Evolutionary conservation across 352 stramenopile species (phyloP).

Genomic region (Phytophthora pisi): DNA sequence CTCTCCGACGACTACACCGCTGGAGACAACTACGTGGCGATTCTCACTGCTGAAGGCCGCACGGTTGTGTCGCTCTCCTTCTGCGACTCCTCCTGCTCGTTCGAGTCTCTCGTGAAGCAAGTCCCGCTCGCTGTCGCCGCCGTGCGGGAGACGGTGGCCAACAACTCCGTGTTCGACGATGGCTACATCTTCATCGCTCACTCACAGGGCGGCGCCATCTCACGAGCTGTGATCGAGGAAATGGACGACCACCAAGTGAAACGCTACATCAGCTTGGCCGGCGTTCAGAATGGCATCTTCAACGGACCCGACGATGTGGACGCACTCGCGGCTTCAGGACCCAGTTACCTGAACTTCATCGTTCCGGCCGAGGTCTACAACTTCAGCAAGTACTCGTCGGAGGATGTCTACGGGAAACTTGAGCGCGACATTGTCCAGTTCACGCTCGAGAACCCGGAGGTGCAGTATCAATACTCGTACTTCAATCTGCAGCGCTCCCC

Average conservation of each 20-base stretch:
- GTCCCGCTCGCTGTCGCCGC: conserved; percentile 36
- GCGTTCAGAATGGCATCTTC: conserved; percentile 47
- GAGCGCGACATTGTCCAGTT: conserved; percentile 35
- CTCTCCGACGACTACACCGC: not conserved
- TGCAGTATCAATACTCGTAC: conserved; percentile 26
- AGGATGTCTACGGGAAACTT: conserved; percentile 23
- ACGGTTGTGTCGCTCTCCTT: conserved; percentile 33
- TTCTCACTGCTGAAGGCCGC: conserved; percentile 10
- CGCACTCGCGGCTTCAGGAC: not conserved
- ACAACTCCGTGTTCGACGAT: conserved; percentile 24
- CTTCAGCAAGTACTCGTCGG: conserved; percentile 15
- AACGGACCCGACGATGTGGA: conserved; percentile 37
- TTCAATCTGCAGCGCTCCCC: conserved; percentile 17
- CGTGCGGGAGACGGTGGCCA: conserved; percentile 27
- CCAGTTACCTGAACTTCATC: not conserved
- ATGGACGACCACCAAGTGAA: conserved; percentile 56
- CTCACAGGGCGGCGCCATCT: conserved; percentile 45
- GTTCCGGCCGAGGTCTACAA: not conserved
- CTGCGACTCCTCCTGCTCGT: conserved; percentile 35
- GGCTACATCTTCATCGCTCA: conserved; percentile 26
- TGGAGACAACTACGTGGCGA: conserved; percentile 7
- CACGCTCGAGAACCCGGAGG: conserved; percentile 8
- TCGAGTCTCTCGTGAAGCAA: conserved; percentile 28
- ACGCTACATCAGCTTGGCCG: conserved; percentile 45
- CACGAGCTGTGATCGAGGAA: conserved; percentile 47